Evolutionary conservation across 2,329 filamentous ascomycete species (phyloP), one percentile per base, ranked within the genome.

Genomic region (Exophiala phaeomuriformis): DNA sequence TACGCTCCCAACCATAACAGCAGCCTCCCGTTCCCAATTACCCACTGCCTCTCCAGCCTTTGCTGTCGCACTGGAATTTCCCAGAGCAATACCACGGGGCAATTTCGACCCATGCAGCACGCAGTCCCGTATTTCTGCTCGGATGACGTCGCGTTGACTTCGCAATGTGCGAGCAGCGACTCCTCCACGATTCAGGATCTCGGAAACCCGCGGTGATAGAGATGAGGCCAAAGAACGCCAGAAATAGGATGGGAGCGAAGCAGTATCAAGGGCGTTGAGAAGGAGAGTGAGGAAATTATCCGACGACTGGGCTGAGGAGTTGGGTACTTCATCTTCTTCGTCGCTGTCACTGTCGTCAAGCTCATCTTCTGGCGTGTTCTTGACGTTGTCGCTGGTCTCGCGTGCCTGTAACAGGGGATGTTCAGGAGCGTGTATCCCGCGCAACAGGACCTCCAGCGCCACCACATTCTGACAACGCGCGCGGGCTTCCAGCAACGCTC

Each of bases 1-100:
- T 4, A 96, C 82, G 63, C 88, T 88, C 49, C 87, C 85, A 40
- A 95, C 86, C 91, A 97, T 96, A 45, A 97, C 90, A 1, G 90
- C 90, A 45, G 90, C 85, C 71, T 97, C 93, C 37, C 91, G 80
- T 64, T 96, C 91, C 88, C 89, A 96, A 52, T 75, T 79, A 4
- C 73, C 72, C 8, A 72, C 71, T n/a, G 72, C 65, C 40, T 76
- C 70, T 67, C 74, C 55, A 58, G 53, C 74, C 77, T 64, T 57
- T 55, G 66, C 65, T 67, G 50, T 32, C 67, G 70, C 63, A 74
- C 80, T 40, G 69, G 72, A 53, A 70, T 75, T 8, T 69, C 67
- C 5, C 65, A 67, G 2, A 33, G 55, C 65, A 0, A 75, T 66
- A 28, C 67, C 79, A 9, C 76, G 77, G 1, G 88, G 87, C 47